Evolutionary conservation across 2,329 filamentous ascomycete species (phyloP).

Genomic region (Septoria petroselini): DNA sequence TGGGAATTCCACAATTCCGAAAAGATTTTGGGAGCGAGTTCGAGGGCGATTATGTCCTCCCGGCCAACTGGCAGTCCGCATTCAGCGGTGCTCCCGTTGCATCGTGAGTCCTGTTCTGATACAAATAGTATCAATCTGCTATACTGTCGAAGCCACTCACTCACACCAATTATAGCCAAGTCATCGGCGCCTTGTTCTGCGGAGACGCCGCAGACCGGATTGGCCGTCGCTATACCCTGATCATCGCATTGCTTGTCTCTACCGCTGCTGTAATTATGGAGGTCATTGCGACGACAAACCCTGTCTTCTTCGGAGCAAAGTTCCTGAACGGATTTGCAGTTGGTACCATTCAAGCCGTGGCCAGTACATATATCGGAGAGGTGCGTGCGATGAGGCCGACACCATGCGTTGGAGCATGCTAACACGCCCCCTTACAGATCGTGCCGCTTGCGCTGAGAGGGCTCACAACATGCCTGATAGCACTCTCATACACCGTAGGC

Average conservation of each 20-base stretch:
- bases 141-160: too few species aligned
- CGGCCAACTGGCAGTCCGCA: slow-evolving; percentile 47
- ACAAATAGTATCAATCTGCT: too few species aligned
- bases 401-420: too few species aligned
- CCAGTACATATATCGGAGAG: slow-evolving; percentile 42
- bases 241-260: slow-evolving; percentile 39
- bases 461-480: slow-evolving; percentile 40
- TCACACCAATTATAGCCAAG: too few species aligned
- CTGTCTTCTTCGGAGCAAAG: slow-evolving; percentile 44
- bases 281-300: slow-evolving; percentile 43
- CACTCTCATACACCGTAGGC: slow-evolving; percentile 43
- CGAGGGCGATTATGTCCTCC: slow-evolving; percentile 41
- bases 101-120: too few species aligned
- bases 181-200: slow-evolving; percentile 38
- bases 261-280: slow-evolving; percentile 44
- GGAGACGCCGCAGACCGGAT: slow-evolving; percentile 41
- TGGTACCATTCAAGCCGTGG: slow-evolving; percentile 42
- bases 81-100: slow-evolving; percentile 46
- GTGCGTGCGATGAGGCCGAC: too few species aligned
- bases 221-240: slow-evolving; percentile 37
- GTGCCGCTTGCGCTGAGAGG: slow-evolving; percentile 42
- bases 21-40: slow-evolving; percentile 45
- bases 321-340: slow-evolving; percentile 45
- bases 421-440: too few species aligned
- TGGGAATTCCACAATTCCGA: slow-evolving; percentile 47